Conservation (phyloP, 495 filamentous ascomycete genomes). For the Annulohypoxylon maeteangense region DNA sequence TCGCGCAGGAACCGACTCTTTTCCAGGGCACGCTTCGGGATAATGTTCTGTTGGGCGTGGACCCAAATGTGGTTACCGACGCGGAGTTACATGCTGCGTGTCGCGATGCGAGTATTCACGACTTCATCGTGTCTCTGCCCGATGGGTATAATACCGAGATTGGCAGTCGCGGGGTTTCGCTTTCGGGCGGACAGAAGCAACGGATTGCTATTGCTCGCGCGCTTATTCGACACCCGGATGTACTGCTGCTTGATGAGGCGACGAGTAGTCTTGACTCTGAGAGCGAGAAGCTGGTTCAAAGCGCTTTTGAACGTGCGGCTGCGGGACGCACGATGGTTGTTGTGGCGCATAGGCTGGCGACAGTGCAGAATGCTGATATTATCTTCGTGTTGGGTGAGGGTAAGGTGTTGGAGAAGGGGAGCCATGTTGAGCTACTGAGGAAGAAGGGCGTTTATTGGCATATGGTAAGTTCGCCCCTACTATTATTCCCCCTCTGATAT, state of each 20-base stretch:
- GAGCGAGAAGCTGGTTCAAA: constrained; percentile 78
- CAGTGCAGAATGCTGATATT: constrained; percentile 68
- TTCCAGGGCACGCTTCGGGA: constrained; percentile 67
- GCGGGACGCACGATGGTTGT: constrained; percentile 76
- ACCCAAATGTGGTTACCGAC: constrained; percentile 56
- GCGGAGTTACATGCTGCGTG: constrained; percentile 69
- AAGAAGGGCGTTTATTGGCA: constrained; percentile 64
- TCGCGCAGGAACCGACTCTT: constrained; percentile 72
- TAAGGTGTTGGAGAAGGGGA: constrained; percentile 66
- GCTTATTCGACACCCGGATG: constrained; percentile 74
- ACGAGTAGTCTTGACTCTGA: constrained; percentile 81
- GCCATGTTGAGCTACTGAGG: constrained; percentile 63
- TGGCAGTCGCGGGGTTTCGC: constrained; percentile 71
- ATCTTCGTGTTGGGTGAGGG: constrained; percentile 69
- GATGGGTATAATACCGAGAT: constrained; percentile 71
- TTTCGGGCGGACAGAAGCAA: constrained; percentile 86
- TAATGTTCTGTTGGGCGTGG: constrained; percentile 68
- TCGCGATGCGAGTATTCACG: constrained; percentile 71
- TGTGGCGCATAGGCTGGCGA: constrained; percentile 73
- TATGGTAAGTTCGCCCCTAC: constrained; percentile 54
- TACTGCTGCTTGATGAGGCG: constrained; percentile 85
- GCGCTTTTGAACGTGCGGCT: constrained; percentile 74
- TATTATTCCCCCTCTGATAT: not conserved
- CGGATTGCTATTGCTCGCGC: constrained; percentile 83
- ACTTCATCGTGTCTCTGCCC: constrained; percentile 73